Evolutionary conservation across 108 stramenopile genomes (phyloP).

Genomic region (Nitzschia sp.): DNA sequence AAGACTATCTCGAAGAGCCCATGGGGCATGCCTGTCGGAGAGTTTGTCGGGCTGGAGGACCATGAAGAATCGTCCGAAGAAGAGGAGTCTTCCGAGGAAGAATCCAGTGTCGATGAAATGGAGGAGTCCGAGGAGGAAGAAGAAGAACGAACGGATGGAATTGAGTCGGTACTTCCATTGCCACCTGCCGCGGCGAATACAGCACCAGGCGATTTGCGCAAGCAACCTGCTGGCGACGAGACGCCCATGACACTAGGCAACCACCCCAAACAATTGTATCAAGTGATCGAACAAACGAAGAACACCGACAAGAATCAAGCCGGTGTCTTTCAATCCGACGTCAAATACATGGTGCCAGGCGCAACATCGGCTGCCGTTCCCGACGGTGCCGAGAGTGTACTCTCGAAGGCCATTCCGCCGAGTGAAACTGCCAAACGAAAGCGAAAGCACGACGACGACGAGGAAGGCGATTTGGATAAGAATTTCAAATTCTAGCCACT

Average conservation of each 20-base stretch:
- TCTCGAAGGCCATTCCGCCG: constrained; percentile 65
- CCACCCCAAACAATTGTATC: constrained; percentile 80
- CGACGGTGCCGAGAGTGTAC: constrained; percentile 76
- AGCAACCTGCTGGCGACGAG: constrained; percentile 70
- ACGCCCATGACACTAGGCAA: constrained; percentile 53
- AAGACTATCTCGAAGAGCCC: constrained; percentile 66
- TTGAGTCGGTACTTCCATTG: constrained; percentile 66
- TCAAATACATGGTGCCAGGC: constrained; percentile 74
- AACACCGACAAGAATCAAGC: constrained; percentile 49
- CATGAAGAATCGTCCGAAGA: constrained; percentile 78
- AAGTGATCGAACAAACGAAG: constrained; percentile 64
- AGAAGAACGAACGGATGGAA: constrained; percentile 51
- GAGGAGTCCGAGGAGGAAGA: constrained; percentile 57
- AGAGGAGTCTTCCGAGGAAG: constrained; percentile 50
- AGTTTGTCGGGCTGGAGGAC: constrained; percentile 57
- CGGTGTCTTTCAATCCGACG: constrained; percentile 77
- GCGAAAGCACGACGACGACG: constrained; percentile 74
- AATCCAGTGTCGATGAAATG: constrained; percentile 55
- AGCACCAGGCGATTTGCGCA: constrained; percentile 65
- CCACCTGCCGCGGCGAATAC: constrained; percentile 25
- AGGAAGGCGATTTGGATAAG: constrained; percentile 76
- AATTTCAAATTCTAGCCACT: constrained; percentile 87
- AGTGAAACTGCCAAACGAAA: constrained; percentile 47
- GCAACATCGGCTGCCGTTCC: constrained; percentile 41
- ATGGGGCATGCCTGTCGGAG: constrained; percentile 83